Base-by-base conservation (phyloP, 2,329 filamentous ascomycete genomes). In the Cadophora sp. region DNA sequence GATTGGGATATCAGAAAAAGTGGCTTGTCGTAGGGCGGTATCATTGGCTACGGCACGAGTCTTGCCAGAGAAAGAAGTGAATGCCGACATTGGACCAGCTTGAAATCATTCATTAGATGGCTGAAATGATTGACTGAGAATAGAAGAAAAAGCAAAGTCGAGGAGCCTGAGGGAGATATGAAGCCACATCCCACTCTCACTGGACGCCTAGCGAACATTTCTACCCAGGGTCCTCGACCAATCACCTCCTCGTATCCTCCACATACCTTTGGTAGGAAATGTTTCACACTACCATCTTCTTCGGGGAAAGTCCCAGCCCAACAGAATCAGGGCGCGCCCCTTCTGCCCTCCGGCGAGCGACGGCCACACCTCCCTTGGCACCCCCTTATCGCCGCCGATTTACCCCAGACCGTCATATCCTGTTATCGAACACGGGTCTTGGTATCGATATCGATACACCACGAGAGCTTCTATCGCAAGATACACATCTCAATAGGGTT, bases 341-440 rank as follows among this genome's bases (percentile, higher is more conserved):
- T 16, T 62, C 16, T 65, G 20, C 68, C 68, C 71, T 66, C 16
- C 68, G 71, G 69, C 68, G 63, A 68, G 67, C 67, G 68, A 60
- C 68, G 68, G 67, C 68, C 62, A 41, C 24, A n/a, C 24, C 9
- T 20, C 13, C 5, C 48, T 59, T 53, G 30, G 43, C 47, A 41
- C 20, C 18, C 18, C 41, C 70, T 72, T 73, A 72, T 72, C 68
- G 62, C 62, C 22, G 30, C 62, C 22, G 56, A 56, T 63, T 64
- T 69, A 30, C 67, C 65, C 65, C 67, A 65, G 30, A 22, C 11
- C n/a, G 27, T 30, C 27, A 30, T 30, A 39, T 48, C 45, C 27
- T 36, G 65, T 69, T 69, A 68, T 68, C 67, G 39, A 41, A 51
- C 59, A 64, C 62, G 55, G 53, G 27, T 55, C 45, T 53, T 62